Evolutionary conservation across 176 grass and related monocot genomes (phyloP).

Genomic region (Lolium perenne): DNA sequence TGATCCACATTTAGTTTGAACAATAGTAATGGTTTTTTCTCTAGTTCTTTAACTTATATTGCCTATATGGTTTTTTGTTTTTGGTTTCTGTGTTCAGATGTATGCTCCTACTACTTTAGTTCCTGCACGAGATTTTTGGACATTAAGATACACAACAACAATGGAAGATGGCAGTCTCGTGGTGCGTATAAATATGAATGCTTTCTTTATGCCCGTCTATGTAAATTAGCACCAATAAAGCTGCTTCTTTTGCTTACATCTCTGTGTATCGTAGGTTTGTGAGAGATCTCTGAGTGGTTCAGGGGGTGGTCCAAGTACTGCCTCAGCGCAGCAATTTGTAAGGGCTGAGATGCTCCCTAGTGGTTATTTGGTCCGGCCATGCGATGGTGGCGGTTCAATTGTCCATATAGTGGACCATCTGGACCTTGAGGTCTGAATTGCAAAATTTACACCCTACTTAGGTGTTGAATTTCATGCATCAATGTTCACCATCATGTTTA

Average conservation of each 20-base stretch:
- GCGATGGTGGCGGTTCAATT: slow-evolving; percentile 87
- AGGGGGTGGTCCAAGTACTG: slow-evolving; percentile 68
- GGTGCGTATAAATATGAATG: slow-evolving; percentile 51
- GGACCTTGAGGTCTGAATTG: slow-evolving; percentile 78
- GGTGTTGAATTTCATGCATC: not conserved
- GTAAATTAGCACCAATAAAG: not conserved
- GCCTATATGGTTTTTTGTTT: slow-evolving; percentile 15
- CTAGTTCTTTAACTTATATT: not conserved
- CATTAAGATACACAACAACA: slow-evolving; percentile 84
- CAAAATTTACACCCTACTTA: not conserved
- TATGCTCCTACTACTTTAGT: slow-evolving; percentile 98
- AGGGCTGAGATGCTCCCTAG: slow-evolving; percentile 97
- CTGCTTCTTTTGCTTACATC: slow-evolving; percentile 36
- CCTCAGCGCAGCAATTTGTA: slow-evolving; percentile 83
- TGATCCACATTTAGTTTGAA: slow-evolving; percentile 14
- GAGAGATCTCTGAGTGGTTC: slow-evolving; percentile 96
- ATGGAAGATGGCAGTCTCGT: slow-evolving; percentile 91
- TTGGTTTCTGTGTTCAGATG: slow-evolving; percentile 59
- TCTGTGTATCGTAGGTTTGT: slow-evolving; percentile 66
- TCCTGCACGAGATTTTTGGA: slow-evolving; percentile 96
- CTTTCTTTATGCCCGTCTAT: slow-evolving; percentile 28
- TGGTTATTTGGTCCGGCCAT: slow-evolving; percentile 93
- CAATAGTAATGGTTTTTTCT: not conserved
- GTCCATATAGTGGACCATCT: slow-evolving; percentile 98
- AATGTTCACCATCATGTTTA: not conserved